These are phyloP conservation scores for Lablab purpureus DNA, from an alignment of 306 rosid species.

Conservation along the genomic window DNA sequence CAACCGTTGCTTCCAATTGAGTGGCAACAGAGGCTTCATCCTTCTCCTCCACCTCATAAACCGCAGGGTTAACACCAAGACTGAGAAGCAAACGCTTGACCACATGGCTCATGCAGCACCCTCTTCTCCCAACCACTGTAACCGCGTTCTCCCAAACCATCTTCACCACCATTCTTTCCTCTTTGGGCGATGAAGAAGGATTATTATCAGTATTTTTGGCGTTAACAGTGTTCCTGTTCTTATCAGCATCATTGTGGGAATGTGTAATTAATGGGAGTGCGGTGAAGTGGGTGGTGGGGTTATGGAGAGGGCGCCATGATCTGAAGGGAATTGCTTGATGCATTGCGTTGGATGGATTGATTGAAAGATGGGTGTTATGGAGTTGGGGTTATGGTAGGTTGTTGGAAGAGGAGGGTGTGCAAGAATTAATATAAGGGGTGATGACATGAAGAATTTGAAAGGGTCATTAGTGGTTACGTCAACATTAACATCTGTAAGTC, in stretches of 20 bases:
- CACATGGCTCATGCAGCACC: constrained; percentile 77
- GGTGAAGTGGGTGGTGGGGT: constrained; percentile 38
- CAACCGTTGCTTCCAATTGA: constrained; percentile 42
- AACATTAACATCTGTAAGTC: constrained; percentile 14
- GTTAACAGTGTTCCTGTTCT: neutral
- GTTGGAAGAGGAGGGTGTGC: constrained; percentile 8
- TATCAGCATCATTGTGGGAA: neutral
- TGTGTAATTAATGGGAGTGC: constrained; percentile 33
- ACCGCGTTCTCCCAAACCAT: constrained; percentile 66
- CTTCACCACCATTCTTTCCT: neutral
- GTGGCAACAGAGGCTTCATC: constrained; percentile 47
- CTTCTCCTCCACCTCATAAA: constrained; percentile 63
- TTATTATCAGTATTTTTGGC: no score
- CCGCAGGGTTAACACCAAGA: constrained; percentile 64
- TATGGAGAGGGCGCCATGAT: constrained; percentile 57
- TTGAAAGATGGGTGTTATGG: neutral
- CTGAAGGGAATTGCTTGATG: constrained; percentile 79
- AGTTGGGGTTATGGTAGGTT: neutral
- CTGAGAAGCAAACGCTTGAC: constrained; percentile 62
- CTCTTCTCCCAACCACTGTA: constrained; percentile 57
- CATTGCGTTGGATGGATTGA: constrained; percentile 45
- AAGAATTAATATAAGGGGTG: neutral
- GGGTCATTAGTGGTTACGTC: constrained; percentile 51
- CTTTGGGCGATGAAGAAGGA: neutral
- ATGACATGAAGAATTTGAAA: constrained; percentile 1